Percentiles rank a stretch among this genome's conserved stretches.
These are phyloP conservation scores for Quercus gilva DNA, from an alignment of 306 rosid genomes.

Conservation along the genomic window DNA sequence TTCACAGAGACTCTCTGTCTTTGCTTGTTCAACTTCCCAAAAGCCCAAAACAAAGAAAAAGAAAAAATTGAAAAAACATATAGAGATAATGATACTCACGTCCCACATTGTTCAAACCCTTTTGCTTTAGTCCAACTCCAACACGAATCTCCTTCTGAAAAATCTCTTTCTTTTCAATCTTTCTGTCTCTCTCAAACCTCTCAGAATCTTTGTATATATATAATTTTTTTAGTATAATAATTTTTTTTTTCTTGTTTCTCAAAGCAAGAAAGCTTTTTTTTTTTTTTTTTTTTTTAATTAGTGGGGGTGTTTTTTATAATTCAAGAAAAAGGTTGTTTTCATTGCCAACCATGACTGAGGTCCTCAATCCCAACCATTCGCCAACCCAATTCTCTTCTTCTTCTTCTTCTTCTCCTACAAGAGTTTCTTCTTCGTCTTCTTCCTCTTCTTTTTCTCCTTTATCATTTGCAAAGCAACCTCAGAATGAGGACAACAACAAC, in stretches of 20 bases:
- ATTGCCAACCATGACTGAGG: constrained; percentile 81
- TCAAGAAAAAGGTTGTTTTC: constrained; percentile 43
- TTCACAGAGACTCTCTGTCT: neutral
- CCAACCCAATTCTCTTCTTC: constrained; percentile 42
- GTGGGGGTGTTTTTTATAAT: constrained; percentile 17
- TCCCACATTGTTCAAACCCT: constrained; percentile 33
- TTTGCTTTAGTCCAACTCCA: constrained; percentile 42
- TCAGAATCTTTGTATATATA: neutral
- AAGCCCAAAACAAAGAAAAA: constrained; percentile 5
- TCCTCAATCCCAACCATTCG: constrained; percentile 45
- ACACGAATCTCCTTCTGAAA: constrained; percentile 14
- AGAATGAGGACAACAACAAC: constrained; percentile 31
- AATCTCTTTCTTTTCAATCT: constrained; percentile 1
- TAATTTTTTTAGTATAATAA: constrained; percentile 9
- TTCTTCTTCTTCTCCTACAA: constrained; percentile 36
- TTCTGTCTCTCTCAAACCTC: neutral
- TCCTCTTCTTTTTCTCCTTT: constrained; percentile 15
- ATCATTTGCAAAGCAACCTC: constrained; percentile 9
- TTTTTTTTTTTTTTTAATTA: constrained; percentile 12
- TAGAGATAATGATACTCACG: constrained; percentile 60
- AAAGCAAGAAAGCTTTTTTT: constrained; percentile 6
- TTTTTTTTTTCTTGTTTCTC: constrained; percentile 12
- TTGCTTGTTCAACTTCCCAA: constrained; percentile 47
- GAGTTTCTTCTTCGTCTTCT: constrained; percentile 38
- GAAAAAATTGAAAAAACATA: neutral